A percentile compares a stretch with the other conserved stretches of the same genome.
Evolutionary conservation across 2,329 filamentous ascomycete species (phyloP).

Genomic region (Hymenoscyphus scutula): DNA sequence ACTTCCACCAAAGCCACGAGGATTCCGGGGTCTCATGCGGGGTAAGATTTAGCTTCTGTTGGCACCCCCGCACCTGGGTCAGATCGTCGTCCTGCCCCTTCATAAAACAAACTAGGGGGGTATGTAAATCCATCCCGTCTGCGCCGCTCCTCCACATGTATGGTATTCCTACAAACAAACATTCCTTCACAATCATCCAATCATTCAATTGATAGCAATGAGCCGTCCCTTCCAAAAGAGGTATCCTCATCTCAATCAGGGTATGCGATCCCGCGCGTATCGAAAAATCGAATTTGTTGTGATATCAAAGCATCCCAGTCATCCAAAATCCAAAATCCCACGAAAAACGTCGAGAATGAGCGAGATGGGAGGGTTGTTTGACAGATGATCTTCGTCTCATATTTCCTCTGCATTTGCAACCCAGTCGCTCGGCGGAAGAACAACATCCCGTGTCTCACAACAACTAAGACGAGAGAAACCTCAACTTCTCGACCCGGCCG

Average conservation of each 20-base stretch:
- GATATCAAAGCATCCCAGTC: not conserved
- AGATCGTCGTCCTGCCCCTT: not conserved
- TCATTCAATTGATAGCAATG: not conserved
- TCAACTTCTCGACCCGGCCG: slow-evolving; percentile 1
- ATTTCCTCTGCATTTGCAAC: not conserved
- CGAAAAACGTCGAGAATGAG: not conserved
- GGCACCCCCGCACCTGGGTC: not conserved
- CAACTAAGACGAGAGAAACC: too few species aligned
- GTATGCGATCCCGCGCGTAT: not conserved
- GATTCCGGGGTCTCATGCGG: slow-evolving; percentile 5
- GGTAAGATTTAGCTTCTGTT: slow-evolving; percentile 3
- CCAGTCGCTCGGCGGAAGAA: not conserved
- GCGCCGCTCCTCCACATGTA: not conserved
- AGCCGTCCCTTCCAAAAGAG: not conserved
- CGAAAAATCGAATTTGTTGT: not conserved
- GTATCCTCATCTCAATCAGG: not conserved
- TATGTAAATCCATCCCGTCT: not conserved
- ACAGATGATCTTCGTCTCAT: not conserved
- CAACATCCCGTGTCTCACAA: not conserved
- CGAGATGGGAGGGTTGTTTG: too few species aligned
- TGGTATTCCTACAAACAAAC: slow-evolving; percentile 3
- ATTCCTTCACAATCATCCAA: not conserved
- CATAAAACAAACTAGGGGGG: not conserved
- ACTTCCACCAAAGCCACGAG: slow-evolving; percentile 3
- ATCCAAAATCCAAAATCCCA: not conserved